These are phyloP conservation scores for Rhizopus delemar DNA, from an alignment of 371 early-diverging fungal species.

Conservation along the genomic window DNA sequence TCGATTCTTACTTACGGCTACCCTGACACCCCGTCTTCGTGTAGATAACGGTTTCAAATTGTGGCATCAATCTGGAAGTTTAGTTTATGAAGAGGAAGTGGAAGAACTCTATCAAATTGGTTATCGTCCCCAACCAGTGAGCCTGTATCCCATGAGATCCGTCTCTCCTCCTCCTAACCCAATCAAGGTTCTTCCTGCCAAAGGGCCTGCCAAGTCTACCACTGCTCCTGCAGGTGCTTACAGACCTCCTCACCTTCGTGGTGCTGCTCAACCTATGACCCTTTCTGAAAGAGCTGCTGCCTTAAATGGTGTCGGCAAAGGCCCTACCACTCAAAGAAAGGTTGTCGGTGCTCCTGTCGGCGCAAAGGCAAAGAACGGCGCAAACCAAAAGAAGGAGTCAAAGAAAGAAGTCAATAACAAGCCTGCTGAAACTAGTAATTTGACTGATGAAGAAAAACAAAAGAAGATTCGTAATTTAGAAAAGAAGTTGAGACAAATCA, in stretches of 20 bases:
- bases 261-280: conserved; percentile 49
- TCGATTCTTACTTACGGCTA: conserved; percentile 88
- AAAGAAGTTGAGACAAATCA: conserved; percentile 91
- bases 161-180: conserved; percentile 68
- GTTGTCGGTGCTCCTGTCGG: conserved; percentile 38
- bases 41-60: conserved; percentile 96
- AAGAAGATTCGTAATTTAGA: conserved; percentile 85
- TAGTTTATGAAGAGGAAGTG: conserved; percentile 73
- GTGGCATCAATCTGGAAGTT: conserved; percentile 92
- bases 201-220: conserved; percentile 37
- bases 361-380: conserved; percentile 16
- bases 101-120: conserved; percentile 88
- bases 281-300: conserved; percentile 45
- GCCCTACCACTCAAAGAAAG: conserved; percentile 30
- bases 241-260: conserved; percentile 79
- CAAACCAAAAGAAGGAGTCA: conserved; percentile 8
- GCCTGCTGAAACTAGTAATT: conserved; percentile 1
- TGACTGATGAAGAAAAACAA: conserved; percentile 58
- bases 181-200: conserved; percentile 36
- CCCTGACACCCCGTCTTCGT: conserved; percentile 88
- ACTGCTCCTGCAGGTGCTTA: conserved; percentile 68
- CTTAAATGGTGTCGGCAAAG: conserved; percentile 31
- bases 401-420: conserved; percentile 11
- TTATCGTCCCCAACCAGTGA: conserved; percentile 70
- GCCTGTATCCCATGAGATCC: conserved; percentile 68